Conservation (phyloP, 2,329 filamentous ascomycete genomes). For the Rhynchosporium agropyri region DNA sequence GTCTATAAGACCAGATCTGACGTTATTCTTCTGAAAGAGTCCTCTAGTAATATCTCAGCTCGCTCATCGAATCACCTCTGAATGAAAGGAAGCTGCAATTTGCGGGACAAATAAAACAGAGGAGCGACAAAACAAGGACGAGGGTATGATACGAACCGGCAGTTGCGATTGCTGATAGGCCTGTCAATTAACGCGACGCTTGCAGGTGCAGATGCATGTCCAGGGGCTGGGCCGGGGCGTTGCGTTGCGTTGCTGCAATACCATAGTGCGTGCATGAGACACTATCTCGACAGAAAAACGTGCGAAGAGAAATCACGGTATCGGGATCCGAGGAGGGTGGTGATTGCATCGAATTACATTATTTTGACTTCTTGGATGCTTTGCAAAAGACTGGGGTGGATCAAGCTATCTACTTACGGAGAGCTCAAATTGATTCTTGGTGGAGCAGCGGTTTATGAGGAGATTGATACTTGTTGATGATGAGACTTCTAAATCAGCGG, state of each 20-base stretch:
- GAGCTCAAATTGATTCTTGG: too few relatives aligned
- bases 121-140: conserved; percentile 15
- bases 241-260: neutral
- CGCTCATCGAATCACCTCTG: conserved; percentile 18
- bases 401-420: too few relatives aligned
- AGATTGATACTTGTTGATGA: conserved; percentile 8
- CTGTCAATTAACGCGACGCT: conserved; percentile 22
- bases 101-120: conserved; percentile 7
- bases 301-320: neutral
- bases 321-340: neutral
- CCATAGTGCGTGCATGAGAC: conserved; percentile 5
- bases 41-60: neutral
- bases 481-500: neutral
- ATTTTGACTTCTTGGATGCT: too few relatives aligned
- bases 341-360: neutral
- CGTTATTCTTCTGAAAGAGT: too few relatives aligned
- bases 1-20: too few relatives aligned
- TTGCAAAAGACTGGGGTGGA: too few relatives aligned
- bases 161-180: conserved; percentile 25
- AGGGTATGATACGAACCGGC: conserved; percentile 7
- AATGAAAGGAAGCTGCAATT: neutral
- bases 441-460: neutral
- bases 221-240: neutral
- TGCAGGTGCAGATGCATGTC: neutral
- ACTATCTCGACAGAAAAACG: neutral